A percentile compares a stretch with the other conserved stretches of the same genome.
Evolutionary conservation across 2,329 filamentous ascomycete genomes (phyloP).

Genomic region (Emydomyces testavorans): DNA sequence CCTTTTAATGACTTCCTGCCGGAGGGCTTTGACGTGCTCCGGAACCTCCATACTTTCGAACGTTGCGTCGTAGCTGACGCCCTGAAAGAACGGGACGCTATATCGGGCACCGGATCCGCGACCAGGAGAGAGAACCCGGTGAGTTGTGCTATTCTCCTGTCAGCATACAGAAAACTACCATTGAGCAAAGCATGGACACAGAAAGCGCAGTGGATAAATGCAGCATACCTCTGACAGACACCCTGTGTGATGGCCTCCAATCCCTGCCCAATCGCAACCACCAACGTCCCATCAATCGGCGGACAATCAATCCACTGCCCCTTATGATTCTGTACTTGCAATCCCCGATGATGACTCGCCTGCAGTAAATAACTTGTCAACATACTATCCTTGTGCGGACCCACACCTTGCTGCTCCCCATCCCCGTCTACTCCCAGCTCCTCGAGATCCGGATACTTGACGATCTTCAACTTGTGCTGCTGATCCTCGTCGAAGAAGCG

Average conservation of each 20-base stretch:
- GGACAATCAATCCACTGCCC: conserved; percentile 76
- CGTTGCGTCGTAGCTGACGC: conserved; percentile 63
- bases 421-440: conserved; percentile 43
- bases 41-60: conserved; percentile 69
- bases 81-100: conserved; percentile 81
- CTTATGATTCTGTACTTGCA: conserved; percentile 70
- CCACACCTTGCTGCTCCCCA: conserved; percentile 47
- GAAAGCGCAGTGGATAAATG: no score
- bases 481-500: conserved; percentile 60
- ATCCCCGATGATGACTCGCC: conserved; percentile 59
- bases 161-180: neutral
- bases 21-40: conserved; percentile 50
- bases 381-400: conserved; percentile 79
- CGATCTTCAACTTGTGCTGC: conserved; percentile 84
- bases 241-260: conserved; percentile 75
- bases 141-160: conserved; percentile 52
- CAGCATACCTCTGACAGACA: conserved; percentile 54
- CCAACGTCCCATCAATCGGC: conserved; percentile 63
- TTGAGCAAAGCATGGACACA: no score
- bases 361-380: conserved; percentile 71
- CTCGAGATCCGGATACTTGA: conserved; percentile 68
- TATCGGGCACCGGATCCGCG: conserved; percentile 61
- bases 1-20: conserved; percentile 46
- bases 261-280: conserved; percentile 79
- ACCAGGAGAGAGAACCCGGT: conserved; percentile 64